phyloP scores from a whole-genome alignment of 108 stramenopile genomes.

The Parietichytrium sp. region DNA sequence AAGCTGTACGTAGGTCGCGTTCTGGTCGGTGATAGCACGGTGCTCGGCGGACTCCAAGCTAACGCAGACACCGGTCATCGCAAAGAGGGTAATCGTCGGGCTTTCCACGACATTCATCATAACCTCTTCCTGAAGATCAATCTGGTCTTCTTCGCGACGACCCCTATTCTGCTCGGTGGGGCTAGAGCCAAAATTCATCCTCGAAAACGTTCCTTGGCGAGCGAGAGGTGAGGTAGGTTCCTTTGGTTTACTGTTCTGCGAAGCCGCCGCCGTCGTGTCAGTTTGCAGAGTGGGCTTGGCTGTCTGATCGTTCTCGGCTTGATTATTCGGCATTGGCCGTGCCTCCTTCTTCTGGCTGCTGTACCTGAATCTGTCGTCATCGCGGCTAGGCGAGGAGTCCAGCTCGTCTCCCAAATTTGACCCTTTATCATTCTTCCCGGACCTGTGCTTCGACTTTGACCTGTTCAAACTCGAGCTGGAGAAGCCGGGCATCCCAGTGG shows the following conservation, averaged over 20 bases:
- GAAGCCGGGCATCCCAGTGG: neutral
- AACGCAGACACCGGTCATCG: constrained; percentile 5
- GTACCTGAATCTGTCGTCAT: too few species aligned
- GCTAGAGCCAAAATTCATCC: neutral
- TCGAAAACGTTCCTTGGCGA: neutral
- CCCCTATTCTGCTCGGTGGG: too few species aligned
- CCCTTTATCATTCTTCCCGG: neutral
- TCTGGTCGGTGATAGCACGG: neutral
- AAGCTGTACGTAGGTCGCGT: neutral
- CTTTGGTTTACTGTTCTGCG: neutral
- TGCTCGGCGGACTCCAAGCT: neutral
- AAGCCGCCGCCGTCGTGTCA: too few species aligned
- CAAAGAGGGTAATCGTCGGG: constrained; percentile 11
- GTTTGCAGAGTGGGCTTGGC: too few species aligned
- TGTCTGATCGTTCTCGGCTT: neutral
- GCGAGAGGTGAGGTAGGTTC: neutral
- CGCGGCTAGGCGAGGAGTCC: too few species aligned
- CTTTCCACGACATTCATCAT: neutral
- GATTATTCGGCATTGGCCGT: too few species aligned
- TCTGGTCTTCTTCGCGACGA: neutral
- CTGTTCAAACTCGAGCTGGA: neutral
- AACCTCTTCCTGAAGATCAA: neutral
- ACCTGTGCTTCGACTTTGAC: neutral
- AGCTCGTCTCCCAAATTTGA: neutral
- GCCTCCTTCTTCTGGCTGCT: too few species aligned